Conservation (phyloP, 768 basidiomycete species). For the Boletus eberwhitei region DNA sequence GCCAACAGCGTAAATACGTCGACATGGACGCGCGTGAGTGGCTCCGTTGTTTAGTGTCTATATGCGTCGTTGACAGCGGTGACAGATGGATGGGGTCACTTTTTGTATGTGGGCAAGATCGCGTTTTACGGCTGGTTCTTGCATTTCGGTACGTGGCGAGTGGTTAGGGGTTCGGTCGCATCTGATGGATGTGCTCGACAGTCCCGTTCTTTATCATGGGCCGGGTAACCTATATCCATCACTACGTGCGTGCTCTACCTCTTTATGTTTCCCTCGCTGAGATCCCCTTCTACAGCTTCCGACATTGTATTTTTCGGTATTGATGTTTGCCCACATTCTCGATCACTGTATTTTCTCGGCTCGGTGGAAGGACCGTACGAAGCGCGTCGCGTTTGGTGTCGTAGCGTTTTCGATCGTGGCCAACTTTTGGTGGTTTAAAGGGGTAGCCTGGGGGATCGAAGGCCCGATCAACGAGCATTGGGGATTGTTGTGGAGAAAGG, state of each 20-base stretch:
- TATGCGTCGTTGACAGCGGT: constrained; percentile 4
- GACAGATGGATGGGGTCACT: constrained; percentile 89
- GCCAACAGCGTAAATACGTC: constrained; percentile 82
- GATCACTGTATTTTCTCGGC: constrained; percentile 93
- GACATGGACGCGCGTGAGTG: constrained; percentile 86
- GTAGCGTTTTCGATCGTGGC: constrained; percentile 56
- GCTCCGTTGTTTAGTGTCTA: neutral
- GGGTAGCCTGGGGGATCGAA: constrained; percentile 86
- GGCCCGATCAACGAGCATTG: constrained; percentile 79
- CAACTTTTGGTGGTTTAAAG: constrained; percentile 96
- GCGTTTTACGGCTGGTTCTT: constrained; percentile 90
- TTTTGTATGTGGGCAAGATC: constrained; percentile 88
- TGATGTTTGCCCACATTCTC: constrained; percentile 86
- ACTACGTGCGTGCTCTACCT: constrained; percentile 64
- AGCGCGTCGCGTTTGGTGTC: constrained; percentile 68
- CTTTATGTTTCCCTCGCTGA: neutral
- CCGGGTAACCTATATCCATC: constrained; percentile 93
- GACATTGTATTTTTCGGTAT: constrained; percentile 92
- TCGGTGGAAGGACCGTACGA: constrained; percentile 58
- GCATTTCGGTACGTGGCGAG: constrained; percentile 68
- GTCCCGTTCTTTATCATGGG: constrained; percentile 99
- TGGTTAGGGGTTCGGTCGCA: neutral
- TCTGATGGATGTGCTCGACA: constrained; percentile 29
- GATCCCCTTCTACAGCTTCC: constrained; percentile 57
- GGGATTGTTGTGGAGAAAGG: constrained; percentile 77